Evolutionary conservation across 345 rosid genomes (phyloP).

Genomic region (Melaleuca alternifolia): DNA sequence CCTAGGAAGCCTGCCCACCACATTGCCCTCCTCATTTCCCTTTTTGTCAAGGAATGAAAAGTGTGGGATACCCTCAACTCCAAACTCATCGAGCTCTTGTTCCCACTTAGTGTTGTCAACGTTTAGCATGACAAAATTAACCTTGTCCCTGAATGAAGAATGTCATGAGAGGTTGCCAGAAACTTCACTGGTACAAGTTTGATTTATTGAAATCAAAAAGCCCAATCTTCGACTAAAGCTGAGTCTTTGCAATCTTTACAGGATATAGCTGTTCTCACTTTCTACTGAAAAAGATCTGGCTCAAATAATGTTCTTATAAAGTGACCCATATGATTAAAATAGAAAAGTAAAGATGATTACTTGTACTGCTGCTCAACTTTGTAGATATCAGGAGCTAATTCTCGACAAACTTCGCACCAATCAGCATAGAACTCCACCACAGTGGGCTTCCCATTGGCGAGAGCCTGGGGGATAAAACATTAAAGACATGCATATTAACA

Average conservation of each 20-base stretch:
- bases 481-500: not conserved
- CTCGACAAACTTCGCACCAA: slow-evolving; percentile 97
- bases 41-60: slow-evolving; percentile 72
- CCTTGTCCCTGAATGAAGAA: slow-evolving; percentile 50
- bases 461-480: slow-evolving; percentile 37
- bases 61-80: slow-evolving; percentile 97
- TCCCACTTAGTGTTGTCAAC: slow-evolving; percentile 98
- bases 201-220: not conserved
- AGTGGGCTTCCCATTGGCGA: slow-evolving; percentile 88
- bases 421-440: slow-evolving; percentile 96
- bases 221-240: not conserved
- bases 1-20: slow-evolving; percentile 84
- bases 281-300: not conserved
- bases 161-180: not conserved
- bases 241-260: not conserved
- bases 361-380: slow-evolving; percentile 89
- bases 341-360: slow-evolving; percentile 18
- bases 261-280: not conserved
- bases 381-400: slow-evolving; percentile 88
- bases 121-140: slow-evolving; percentile 91
- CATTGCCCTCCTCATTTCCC: slow-evolving; percentile 93
- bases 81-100: slow-evolving; percentile 93
- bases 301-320: not conserved
- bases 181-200: not conserved
- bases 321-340: not conserved